A percentile compares a stretch with the other conserved stretches of the same genome.
phyloP scores from a whole-genome alignment of 805 yeast genomes.

The Debaryomyces prosopidis region DNA sequence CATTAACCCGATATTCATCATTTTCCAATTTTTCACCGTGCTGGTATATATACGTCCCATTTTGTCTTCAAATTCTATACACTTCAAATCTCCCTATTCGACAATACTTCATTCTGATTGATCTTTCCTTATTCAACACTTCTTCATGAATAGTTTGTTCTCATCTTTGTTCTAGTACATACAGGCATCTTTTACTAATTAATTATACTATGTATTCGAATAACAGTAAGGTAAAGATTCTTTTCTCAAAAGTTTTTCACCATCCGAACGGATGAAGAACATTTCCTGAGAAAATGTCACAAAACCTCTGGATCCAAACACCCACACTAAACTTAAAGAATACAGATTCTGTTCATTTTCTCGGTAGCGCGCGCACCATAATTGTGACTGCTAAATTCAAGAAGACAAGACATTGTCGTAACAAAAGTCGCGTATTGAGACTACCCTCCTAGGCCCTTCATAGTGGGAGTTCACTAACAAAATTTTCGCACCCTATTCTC shows the following conservation, averaged over 20 bases:
- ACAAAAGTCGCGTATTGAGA: too few species aligned
- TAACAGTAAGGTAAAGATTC: not conserved
- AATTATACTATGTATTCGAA: not conserved
- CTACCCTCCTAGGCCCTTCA: too few species aligned
- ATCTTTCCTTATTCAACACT: not conserved
- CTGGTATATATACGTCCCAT: not conserved
- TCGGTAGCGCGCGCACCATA: too few species aligned
- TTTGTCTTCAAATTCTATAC: not conserved
- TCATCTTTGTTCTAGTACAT: slow-evolving; percentile 22
- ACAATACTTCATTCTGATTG: not conserved
- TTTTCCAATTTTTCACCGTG: not conserved
- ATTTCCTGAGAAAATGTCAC: not conserved
- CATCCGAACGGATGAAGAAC: not conserved
- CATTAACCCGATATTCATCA: not conserved
- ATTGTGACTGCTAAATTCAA: too few species aligned
- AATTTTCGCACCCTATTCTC: too few species aligned
- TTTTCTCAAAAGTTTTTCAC: not conserved
- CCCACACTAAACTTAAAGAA: not conserved
- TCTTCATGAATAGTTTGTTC: not conserved
- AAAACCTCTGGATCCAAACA: not conserved
- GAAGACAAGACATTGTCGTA: too few species aligned
- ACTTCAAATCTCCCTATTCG: too few species aligned
- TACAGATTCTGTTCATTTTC: too few species aligned
- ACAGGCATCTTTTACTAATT: slow-evolving; percentile 41
- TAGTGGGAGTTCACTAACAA: too few species aligned